These are phyloP conservation scores for Polymyxa betae DNA, from an alignment of 208 protist genomes.

Conservation along the genomic window DNA sequence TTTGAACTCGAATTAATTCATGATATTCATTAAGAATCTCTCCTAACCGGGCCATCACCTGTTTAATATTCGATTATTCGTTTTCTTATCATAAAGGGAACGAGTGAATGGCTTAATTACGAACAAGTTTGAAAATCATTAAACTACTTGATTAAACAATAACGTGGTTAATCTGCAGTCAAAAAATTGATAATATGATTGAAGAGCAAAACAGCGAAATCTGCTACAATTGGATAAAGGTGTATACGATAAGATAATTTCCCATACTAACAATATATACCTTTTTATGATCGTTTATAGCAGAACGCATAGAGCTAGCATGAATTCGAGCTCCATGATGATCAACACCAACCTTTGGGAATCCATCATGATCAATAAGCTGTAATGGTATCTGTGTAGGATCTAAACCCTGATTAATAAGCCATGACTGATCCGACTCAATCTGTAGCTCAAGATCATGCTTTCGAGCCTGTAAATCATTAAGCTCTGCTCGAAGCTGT, in stretches of 20 bases:
- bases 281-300: constrained; percentile 39
- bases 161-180: too few relatives aligned
- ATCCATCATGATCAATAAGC: constrained; percentile 12
- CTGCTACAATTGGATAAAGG: too few relatives aligned
- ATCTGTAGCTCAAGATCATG: constrained; percentile 9
- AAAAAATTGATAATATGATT: too few relatives aligned
- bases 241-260: not conserved
- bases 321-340: constrained; percentile 40
- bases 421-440: constrained; percentile 21
- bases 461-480: constrained; percentile 35
- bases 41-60: not conserved
- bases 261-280: not conserved
- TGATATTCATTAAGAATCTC: constrained; percentile 22
- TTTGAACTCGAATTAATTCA: not conserved
- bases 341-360: not conserved
- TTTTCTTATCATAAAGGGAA: too few relatives aligned
- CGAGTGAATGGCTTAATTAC: too few relatives aligned
- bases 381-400: not conserved
- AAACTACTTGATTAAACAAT: too few relatives aligned
- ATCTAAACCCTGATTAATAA: not conserved
- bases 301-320: not conserved
- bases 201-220: too few relatives aligned
- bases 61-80: not conserved
- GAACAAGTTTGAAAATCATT: too few relatives aligned
- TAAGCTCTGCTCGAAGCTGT: not conserved